phyloP scores from a whole-genome alignment of 2,329 filamentous ascomycete species.

The Phialophora chinensis region DNA sequence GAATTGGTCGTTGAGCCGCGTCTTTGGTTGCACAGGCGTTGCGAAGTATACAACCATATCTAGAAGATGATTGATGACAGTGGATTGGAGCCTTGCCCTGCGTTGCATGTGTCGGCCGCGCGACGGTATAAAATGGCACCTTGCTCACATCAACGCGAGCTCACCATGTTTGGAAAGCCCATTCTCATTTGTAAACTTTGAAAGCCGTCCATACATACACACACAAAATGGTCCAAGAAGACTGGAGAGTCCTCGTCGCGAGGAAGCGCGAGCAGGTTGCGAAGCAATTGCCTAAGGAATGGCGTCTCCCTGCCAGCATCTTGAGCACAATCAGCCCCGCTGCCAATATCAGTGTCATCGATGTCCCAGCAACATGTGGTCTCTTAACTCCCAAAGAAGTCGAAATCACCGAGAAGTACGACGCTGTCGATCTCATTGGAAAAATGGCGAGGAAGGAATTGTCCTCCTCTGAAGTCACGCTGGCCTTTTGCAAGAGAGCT shows the following conservation, averaged over 20 bases:
- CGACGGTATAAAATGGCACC: too few species aligned
- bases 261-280: conserved; percentile 27
- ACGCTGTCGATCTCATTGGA: conserved; percentile 48
- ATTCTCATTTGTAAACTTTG: too few species aligned
- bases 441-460: conserved; percentile 26
- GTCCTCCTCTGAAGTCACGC: conserved; percentile 44
- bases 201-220: not conserved
- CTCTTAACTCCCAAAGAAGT: conserved; percentile 53
- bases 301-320: conserved; percentile 37
- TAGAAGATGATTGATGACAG: too few species aligned
- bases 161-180: too few species aligned
- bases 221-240: conserved; percentile 18
- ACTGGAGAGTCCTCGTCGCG: conserved; percentile 28
- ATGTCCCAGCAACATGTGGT: conserved; percentile 49
- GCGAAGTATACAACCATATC: too few species aligned
- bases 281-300: conserved; percentile 39
- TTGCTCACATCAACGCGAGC: too few species aligned
- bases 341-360: conserved; percentile 25
- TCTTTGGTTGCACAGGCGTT: too few species aligned
- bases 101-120: too few species aligned
- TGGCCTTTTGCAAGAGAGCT: conserved; percentile 52
- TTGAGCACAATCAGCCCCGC: conserved; percentile 14
- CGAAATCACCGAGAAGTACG: conserved; percentile 56
- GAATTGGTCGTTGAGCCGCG: too few species aligned
- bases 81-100: too few species aligned